Evolutionary conservation across 257 asterid genomes (phyloP), one percentile per base, ranked within the genome.

Genomic region (Hygrophila difformis): DNA sequence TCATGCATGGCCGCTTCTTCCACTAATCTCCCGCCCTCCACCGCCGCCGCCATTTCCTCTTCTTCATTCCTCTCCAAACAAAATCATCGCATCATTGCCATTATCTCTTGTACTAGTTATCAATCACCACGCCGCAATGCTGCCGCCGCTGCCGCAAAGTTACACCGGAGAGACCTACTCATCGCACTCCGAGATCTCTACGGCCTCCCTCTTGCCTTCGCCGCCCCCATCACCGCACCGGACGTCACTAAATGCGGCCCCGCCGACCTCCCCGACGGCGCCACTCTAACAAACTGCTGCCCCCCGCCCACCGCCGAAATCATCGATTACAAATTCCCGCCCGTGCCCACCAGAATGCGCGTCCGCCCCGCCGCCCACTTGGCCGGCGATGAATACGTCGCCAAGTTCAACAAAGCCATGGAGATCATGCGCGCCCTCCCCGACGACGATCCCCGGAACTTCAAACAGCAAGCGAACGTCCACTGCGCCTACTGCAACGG

Each of bases 401-500:
- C 69, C 0, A 82, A 82, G 33, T 82, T 68, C 66, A 59, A 78
- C 33, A 52, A 34, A 19, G 94, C 87, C 5, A 21, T 87, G 0
- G 76, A 71, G 47, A 68, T 77, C 20, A 82, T 87, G 96, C 76
- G 65, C 2, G 80, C 80, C 8, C 74, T 87, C 8, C 96, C 96
- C 0, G 87, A 77, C n/a, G 63, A 66, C 18, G 96, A 87, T 57
- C 96, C 96, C 0, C 76, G 94, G 11, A 87, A 71, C 66, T 87
- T 87, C 74, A 77, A 6, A 50, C 82, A 82, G 17, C 96, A 82
- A 9, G 96, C 96, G 1, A 67, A 72, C 40, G 76, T 86, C 47
- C 96, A 86, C 39, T 86, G 94, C 23, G 94, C 96, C 37, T 86
- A 86, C 35, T 86, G 96, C 52, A 77, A 79, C 57, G 96, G 94